Evolutionary conservation across 306 rosid genomes (phyloP), one percentile per base, ranked within the genome.

Genomic region (Astragalus glycyphyllos): DNA sequence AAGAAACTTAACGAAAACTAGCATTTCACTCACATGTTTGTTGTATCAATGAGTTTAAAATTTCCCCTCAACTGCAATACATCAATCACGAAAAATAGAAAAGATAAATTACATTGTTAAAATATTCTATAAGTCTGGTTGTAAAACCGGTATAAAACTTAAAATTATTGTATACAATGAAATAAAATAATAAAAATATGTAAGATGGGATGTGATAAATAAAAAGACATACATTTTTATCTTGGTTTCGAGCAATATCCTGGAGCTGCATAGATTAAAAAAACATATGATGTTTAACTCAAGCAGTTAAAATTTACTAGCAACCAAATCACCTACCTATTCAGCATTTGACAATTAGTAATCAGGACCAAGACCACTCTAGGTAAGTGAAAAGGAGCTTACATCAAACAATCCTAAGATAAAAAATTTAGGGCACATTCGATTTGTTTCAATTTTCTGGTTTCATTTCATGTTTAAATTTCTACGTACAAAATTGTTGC

Each of bases 31-130:
- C 65, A 91, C 96, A 78, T 77, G 84, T 67, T 85, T 34, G 82
- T 77, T 57, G 90, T 85, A 77, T 91, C 86, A 35, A 84, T 31
- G 58, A 91, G 84, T 80, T 88, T 88, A 86, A 80, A 86, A 23
- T 69, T 69, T 47, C 74, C 87, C 75, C 11, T 78, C 56, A 57
- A 79, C 92, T 90, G 74, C 74, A 70, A 76, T 69, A 60, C 34
- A 61, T 56, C 51, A 69, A 63, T 65, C 68, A 64, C 14, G 59
- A 76, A 60, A 73, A 71, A 55, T 5, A 45, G 5, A 69, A 73
- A 59, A 42, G 41, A 44, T 23, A 49, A 74, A 49, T 66, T 9
- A 35, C 53, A 53, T 20, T 31, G 1, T 15, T 57, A 37, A 11
- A 61, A 66, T 61, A 70, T 7, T 53, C 56, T 42, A 31, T 17